A percentile compares a stretch with the other conserved stretches of the same genome.
These are phyloP conservation scores for Miamiensis avidus DNA, from an alignment of 169 alveolate genomes.

Conservation along the genomic window DNA sequence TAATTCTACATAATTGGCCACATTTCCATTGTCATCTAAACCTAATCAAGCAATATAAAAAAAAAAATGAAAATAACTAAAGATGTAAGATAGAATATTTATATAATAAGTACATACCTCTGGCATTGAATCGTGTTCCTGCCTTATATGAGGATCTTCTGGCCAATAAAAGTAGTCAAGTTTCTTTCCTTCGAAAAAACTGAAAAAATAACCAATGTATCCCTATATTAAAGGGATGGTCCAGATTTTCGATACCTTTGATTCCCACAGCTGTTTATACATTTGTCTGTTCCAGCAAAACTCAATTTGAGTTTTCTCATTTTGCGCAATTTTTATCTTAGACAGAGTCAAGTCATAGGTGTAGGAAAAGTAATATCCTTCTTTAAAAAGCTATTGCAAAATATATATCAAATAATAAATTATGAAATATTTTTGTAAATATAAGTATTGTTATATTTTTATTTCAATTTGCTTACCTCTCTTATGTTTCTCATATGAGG, in stretches of 20 bases:
- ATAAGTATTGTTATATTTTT: not conserved
- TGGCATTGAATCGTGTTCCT: slow-evolving; percentile 67
- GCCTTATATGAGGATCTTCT: slow-evolving; percentile 63
- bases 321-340: slow-evolving; percentile 1
- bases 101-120: slow-evolving; percentile 34
- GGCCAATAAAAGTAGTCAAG: slow-evolving; percentile 52
- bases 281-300: slow-evolving; percentile 24
- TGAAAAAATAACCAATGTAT: slow-evolving; percentile 18
- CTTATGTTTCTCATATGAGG: slow-evolving; percentile 2
- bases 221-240: slow-evolving; percentile 38
- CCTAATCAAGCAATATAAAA: slow-evolving; percentile 82
- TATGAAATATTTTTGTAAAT: too few relatives aligned
- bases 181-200: slow-evolving; percentile 17
- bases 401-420: not conserved
- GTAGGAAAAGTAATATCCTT: slow-evolving; percentile 27
- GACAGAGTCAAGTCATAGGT: slow-evolving; percentile 24
- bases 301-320: not conserved
- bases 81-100: too few relatives aligned
- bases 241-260: slow-evolving; percentile 12
- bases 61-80: too few relatives aligned
- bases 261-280: not conserved
- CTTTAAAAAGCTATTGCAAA: slow-evolving; percentile 5
- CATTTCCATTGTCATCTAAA: slow-evolving; percentile 95
- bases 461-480: not conserved
- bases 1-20: slow-evolving; percentile 95